phyloP scores from a whole-genome alignment of 192 early-diverging fungal genomes.

The Piromyces sp. region DNA sequence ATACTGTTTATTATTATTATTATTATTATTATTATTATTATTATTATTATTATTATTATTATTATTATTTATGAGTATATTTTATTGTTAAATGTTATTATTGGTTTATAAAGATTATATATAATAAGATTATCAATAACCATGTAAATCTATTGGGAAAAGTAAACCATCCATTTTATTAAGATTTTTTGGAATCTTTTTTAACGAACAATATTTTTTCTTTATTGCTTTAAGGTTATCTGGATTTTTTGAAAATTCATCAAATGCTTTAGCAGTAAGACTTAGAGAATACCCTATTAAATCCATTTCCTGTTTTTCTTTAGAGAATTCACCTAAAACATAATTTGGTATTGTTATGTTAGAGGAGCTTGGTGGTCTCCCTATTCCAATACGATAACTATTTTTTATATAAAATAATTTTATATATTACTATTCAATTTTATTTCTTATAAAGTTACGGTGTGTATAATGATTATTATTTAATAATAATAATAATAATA shows the following conservation, averaged over 20 bases:
- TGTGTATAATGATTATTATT: too few species aligned
- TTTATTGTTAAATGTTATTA: too few species aligned
- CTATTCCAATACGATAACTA: constrained; percentile 33
- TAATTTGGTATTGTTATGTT: constrained; percentile 18
- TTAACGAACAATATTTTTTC: constrained; percentile 32
- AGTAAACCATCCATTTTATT: constrained; percentile 1
- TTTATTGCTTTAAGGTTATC: constrained; percentile 30
- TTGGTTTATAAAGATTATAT: too few species aligned
- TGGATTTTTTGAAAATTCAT: constrained; percentile 23
- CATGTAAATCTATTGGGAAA: not conserved
- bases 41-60: too few species aligned
- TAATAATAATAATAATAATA: too few species aligned
- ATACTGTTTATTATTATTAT: too few species aligned
- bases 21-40: too few species aligned
- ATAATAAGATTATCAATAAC: not conserved
- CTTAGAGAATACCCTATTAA: constrained; percentile 29
- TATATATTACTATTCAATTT: too few species aligned
- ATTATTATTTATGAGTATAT: too few species aligned
- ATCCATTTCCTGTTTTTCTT: constrained; percentile 38
- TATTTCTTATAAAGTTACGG: too few species aligned
- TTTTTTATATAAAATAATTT: too few species aligned
- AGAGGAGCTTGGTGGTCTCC: constrained; percentile 14
- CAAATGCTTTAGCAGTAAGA: constrained; percentile 27
- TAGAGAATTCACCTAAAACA: constrained; percentile 23
- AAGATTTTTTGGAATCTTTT: constrained; percentile 31